These are phyloP conservation scores for Tricholoma furcatifolium DNA, from an alignment of 768 basidiomycete species.

Conservation along the genomic window DNA sequence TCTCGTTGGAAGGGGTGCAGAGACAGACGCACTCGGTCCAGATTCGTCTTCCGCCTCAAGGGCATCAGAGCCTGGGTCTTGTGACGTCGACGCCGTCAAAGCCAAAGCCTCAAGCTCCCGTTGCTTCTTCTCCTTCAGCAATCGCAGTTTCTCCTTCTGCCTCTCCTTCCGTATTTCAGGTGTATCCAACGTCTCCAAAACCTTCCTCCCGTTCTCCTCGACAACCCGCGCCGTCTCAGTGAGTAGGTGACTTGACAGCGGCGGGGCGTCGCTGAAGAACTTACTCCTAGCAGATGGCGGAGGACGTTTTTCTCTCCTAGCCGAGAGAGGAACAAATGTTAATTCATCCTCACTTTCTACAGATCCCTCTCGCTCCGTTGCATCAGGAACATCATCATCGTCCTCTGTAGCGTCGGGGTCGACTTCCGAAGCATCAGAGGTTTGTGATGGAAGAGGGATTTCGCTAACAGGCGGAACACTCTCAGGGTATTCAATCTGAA, in stretches of 20 bases:
- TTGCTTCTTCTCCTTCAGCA: slow-evolving; percentile 27
- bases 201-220: slow-evolving; percentile 46
- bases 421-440: background rate
- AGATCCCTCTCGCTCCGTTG: background rate
- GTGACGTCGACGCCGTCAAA: slow-evolving; percentile 29
- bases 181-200: slow-evolving; percentile 73
- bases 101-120: slow-evolving; percentile 12
- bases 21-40: background rate
- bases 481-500: too few relatives aligned
- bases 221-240: slow-evolving; percentile 18
- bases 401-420: background rate
- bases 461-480: too few relatives aligned
- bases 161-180: slow-evolving; percentile 66
- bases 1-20: background rate
- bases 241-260: slow-evolving; percentile 18
- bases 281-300: background rate
- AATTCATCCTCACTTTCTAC: background rate
- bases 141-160: slow-evolving; percentile 40
- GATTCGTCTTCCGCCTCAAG: slow-evolving; percentile 31
- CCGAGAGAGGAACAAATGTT: background rate
- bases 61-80: slow-evolving; percentile 19
- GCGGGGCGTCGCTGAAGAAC: background rate
- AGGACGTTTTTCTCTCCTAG: background rate
- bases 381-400: background rate
- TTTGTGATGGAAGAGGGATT: too few relatives aligned